phyloP scores from a whole-genome alignment of 169 alveolate species.

The Plasmodium knowlesi region DNA sequence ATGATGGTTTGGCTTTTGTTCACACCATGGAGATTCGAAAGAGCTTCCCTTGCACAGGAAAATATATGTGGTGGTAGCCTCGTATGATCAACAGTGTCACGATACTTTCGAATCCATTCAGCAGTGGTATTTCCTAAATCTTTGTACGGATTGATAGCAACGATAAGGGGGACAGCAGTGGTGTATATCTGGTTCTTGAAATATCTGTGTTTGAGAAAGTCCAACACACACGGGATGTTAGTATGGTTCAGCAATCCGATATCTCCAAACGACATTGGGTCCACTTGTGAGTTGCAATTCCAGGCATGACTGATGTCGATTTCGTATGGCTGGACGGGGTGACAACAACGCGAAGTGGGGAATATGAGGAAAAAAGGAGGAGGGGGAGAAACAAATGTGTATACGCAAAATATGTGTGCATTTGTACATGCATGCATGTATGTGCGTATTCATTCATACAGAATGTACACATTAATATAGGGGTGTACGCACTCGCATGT shows the following conservation, averaged over 20 bases:
- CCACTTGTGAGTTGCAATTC: constrained; percentile 90
- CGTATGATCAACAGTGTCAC: constrained; percentile 85
- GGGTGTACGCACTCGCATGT: not conserved
- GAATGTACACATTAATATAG: too few relatives aligned
- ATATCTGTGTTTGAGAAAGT: constrained; percentile 87
- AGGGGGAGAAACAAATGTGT: not conserved
- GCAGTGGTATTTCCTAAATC: constrained; percentile 91
- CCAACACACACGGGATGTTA: constrained; percentile 90
- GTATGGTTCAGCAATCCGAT: constrained; percentile 91
- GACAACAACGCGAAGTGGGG: not conserved
- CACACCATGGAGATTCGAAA: constrained; percentile 89
- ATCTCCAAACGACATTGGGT: constrained; percentile 93
- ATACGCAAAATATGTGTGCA: constrained; percentile 18
- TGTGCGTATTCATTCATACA: not conserved
- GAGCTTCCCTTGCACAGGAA: constrained; percentile 90
- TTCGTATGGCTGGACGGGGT: constrained; percentile 81
- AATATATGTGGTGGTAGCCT: constrained; percentile 91
- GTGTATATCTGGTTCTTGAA: constrained; percentile 91
- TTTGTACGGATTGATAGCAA: constrained; percentile 92
- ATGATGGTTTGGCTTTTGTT: constrained; percentile 94
- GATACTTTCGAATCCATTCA: constrained; percentile 86
- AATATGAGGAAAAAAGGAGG: too few relatives aligned
- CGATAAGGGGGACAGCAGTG: constrained; percentile 93
- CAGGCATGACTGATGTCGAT: constrained; percentile 89
- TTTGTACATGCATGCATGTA: not conserved